Evolutionary conservation across 2,329 filamentous ascomycete species (phyloP), one percentile per base, ranked within the genome.

Genomic region (Hypoxylon sp.): DNA sequence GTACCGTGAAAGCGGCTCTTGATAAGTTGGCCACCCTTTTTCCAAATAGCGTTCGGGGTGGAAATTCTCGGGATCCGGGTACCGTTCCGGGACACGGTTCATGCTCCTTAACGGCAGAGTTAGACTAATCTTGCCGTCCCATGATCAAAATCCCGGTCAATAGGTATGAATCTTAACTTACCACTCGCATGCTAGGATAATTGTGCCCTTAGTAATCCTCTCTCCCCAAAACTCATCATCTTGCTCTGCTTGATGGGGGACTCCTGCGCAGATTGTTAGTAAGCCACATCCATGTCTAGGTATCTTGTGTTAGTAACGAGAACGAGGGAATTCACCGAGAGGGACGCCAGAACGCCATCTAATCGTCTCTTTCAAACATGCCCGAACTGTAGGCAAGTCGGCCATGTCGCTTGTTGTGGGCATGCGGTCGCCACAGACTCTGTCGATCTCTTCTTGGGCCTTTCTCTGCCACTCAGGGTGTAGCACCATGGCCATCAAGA

Each of bases 11-110:
- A 91, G 83, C 0, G 89, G 89, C 74, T 88, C 88, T 74, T 90
- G 86, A 79, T 86, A 91, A 0, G 89, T 90, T 0, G 89, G 89
- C 84, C 86, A 91, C 20, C 80, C 81, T n/a, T 86, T 79, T 71
- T 90, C 85, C 10, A 92, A 83, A 82, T 87, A 92, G 42, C 89
- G 85, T 72, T 90, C 88, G 0, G 90, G 89, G 30, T 83, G 85
- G 79, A 85, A 91, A 71, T 79, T 84, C 53, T 91, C 88, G n/a
- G 88, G 86, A 73, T 91, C 86, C 1, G 88, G 88, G 74, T 91
- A 92, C 61, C 84, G 86, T 37, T 79, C 79, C 1, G 85, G 82
- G 68, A 90, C 87, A 48, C 88, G 86, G 75, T 88, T 86, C 75
- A 90, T 85, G 49, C 83, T 83, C 83, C 85, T 88, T 14, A 14